phyloP scores from a whole-genome alignment of 1,284 basidiomycete species.

The Malassezia yamatoensis region DNA sequence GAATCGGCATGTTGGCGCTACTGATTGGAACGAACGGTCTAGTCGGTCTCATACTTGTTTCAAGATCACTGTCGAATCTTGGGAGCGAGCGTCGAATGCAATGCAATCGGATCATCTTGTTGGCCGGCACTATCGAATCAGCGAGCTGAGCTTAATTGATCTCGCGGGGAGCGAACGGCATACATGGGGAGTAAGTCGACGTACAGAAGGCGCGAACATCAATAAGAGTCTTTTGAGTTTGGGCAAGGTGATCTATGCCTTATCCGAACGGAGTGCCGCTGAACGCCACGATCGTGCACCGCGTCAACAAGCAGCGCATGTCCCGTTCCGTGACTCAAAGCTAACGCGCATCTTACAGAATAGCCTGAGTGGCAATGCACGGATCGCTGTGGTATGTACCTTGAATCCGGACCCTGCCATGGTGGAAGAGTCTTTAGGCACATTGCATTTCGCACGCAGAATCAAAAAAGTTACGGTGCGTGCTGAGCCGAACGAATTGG shows the following conservation, averaged over 20 bases:
- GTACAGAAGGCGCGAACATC: constrained; percentile 52
- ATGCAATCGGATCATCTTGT: not conserved
- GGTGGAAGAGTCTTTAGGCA: constrained; percentile 68
- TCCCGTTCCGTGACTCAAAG: constrained; percentile 93
- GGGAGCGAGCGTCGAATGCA: constrained; percentile 13
- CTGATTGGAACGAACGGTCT: constrained; percentile 93
- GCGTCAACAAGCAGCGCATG: constrained; percentile 51
- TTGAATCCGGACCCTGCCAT: constrained; percentile 53
- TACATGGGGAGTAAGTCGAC: constrained; percentile 47
- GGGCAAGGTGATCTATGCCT: constrained; percentile 44
- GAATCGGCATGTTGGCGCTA: constrained; percentile 78
- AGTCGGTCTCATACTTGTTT: constrained; percentile 75
- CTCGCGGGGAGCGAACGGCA: constrained; percentile 91
- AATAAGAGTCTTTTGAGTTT: constrained; percentile 52
- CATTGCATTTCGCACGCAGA: constrained; percentile 74
- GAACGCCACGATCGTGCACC: not conserved
- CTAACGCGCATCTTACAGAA: constrained; percentile 85
- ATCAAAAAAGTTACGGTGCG: constrained; percentile 70
- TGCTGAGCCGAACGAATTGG: constrained; percentile 82
- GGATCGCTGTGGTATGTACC: constrained; percentile 91
- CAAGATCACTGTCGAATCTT: constrained; percentile 50
- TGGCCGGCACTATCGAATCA: constrained; percentile 20
- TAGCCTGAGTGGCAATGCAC: constrained; percentile 82
- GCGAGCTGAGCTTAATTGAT: constrained; percentile 69
- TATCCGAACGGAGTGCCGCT: constrained; percentile 26